Conservation (phyloP, 1,284 basidiomycete genomes). For the Trichosporon sp. region DNA sequence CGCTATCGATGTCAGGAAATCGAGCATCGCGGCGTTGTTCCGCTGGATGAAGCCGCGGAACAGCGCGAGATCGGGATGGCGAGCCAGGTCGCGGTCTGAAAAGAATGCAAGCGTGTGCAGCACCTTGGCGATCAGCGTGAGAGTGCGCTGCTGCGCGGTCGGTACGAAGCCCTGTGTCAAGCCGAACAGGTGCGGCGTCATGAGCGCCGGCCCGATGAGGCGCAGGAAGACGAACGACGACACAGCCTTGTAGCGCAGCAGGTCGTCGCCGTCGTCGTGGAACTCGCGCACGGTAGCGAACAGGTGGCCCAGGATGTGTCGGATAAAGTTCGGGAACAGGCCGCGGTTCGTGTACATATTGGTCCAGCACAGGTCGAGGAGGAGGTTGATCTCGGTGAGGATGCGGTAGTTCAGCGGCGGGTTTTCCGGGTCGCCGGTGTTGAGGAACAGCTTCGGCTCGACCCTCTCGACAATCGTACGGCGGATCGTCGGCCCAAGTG, state of each 20-base stretch:
- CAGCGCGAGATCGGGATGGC: slow-evolving; percentile 23
- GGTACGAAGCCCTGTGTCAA: slow-evolving; percentile 23
- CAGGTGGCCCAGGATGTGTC: slow-evolving; percentile 24
- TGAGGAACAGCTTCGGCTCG: slow-evolving; percentile 9
- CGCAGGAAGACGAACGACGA: slow-evolving; percentile 39
- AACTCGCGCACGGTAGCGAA: slow-evolving; percentile 24
- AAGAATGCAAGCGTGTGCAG: slow-evolving; percentile 36
- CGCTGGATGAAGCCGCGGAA: slow-evolving; percentile 24
- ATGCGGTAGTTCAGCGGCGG: slow-evolving; percentile 9
- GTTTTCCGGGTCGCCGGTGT: neutral
- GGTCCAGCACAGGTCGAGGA: slow-evolving; percentile 24
- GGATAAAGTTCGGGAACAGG: slow-evolving; percentile 25
- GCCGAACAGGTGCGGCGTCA: slow-evolving; percentile 33
- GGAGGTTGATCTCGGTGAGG: slow-evolving; percentile 4
- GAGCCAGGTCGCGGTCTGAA: slow-evolving; percentile 18
- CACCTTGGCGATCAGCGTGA: slow-evolving; percentile 31
- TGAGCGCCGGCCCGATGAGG: slow-evolving; percentile 32
- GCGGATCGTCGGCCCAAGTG: slow-evolving; percentile 25
- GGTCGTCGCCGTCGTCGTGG: slow-evolving; percentile 18
- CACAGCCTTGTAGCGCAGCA: slow-evolving; percentile 30
- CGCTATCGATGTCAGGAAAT: slow-evolving; percentile 25
- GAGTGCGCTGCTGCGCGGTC: slow-evolving; percentile 16
- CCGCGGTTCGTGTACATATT: slow-evolving; percentile 31
- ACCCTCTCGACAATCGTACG: slow-evolving; percentile 9
- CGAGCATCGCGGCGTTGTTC: slow-evolving; percentile 25